phyloP scores from a whole-genome alignment of 306 rosid species.

The Cicer cuneatum region DNA sequence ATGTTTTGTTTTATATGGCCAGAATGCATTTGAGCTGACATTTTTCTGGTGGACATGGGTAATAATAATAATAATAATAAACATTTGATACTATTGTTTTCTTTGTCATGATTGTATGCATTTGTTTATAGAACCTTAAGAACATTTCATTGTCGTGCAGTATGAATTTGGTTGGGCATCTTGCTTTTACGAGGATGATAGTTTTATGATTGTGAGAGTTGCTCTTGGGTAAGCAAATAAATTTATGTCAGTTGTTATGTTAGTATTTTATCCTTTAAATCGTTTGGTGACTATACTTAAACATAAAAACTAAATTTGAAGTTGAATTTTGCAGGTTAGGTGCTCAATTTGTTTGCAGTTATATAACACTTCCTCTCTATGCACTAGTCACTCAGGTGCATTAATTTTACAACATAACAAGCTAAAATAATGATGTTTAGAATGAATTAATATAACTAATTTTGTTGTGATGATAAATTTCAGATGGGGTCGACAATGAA shows the following conservation, averaged over 20 bases:
- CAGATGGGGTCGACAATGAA: constrained; percentile 98
- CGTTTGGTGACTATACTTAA: too few species aligned
- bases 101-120: neutral
- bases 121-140: constrained; percentile 39
- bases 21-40: constrained; percentile 97
- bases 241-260: neutral
- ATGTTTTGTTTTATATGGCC: constrained; percentile 43
- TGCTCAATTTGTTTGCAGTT: constrained; percentile 85
- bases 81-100: constrained; percentile 7
- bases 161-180: constrained; percentile 89
- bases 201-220: constrained; percentile 63
- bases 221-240: constrained; percentile 66
- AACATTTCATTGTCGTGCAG: constrained; percentile 60
- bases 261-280: too few species aligned
- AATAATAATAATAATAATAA: constrained; percentile 44
- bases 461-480: neutral
- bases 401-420: neutral
- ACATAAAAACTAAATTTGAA: too few species aligned
- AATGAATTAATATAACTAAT: too few species aligned
- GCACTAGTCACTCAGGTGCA: constrained; percentile 91
- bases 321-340: constrained; percentile 61
- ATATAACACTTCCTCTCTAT: constrained; percentile 89
- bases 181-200: constrained; percentile 75
- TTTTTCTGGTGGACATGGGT: constrained; percentile 95
- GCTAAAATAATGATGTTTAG: too few species aligned